A percentile compares a stretch with the other conserved stretches of the same genome.
phyloP scores from a whole-genome alignment of 2,329 filamentous ascomycete genomes.

The Rhinocladiella similis region DNA sequence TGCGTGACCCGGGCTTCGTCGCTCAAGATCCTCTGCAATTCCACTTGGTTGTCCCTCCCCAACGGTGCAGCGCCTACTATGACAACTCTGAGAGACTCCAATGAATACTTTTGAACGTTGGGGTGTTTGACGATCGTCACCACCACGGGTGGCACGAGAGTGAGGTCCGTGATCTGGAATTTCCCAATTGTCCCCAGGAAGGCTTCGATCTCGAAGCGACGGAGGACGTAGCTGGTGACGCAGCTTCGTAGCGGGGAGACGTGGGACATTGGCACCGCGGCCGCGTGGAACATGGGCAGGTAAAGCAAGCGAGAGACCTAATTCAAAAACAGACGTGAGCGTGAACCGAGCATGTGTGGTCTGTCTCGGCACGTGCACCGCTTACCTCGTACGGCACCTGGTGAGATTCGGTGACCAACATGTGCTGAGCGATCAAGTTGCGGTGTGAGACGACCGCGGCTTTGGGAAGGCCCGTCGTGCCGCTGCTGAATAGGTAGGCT shows the following conservation, averaged over 20 bases:
- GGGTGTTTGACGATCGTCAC: slow-evolving; percentile 60
- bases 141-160: slow-evolving; percentile 59
- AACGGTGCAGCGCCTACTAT: slow-evolving; percentile 57
- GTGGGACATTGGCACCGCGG: slow-evolving; percentile 48
- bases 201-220: slow-evolving; percentile 55
- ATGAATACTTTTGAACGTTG: slow-evolving; percentile 51
- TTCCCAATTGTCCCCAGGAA: slow-evolving; percentile 54
- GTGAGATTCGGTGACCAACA: slow-evolving; percentile 59
- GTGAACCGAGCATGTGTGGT: too few relatives aligned
- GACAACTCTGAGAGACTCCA: slow-evolving; percentile 51
- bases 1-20: slow-evolving; percentile 45
- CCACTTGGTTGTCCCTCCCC: slow-evolving; percentile 43
- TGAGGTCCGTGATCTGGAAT: slow-evolving; percentile 55
- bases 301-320: slow-evolving; percentile 39
- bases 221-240: slow-evolving; percentile 58
- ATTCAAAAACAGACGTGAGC: slow-evolving; percentile 46
- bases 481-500: slow-evolving; percentile 53
- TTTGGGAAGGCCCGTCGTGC: slow-evolving; percentile 54
- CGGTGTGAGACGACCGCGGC: slow-evolving; percentile 51
- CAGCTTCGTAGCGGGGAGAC: slow-evolving; percentile 47
- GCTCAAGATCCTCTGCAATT: slow-evolving; percentile 46
- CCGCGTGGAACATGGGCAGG: slow-evolving; percentile 31
- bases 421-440: slow-evolving; percentile 53
- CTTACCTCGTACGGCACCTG: slow-evolving; percentile 37
- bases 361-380: slow-evolving; percentile 32